These are phyloP conservation scores for Schizosaccharomyces versatilis DNA, from an alignment of 1,139 yeast species.

Conservation along the genomic window DNA sequence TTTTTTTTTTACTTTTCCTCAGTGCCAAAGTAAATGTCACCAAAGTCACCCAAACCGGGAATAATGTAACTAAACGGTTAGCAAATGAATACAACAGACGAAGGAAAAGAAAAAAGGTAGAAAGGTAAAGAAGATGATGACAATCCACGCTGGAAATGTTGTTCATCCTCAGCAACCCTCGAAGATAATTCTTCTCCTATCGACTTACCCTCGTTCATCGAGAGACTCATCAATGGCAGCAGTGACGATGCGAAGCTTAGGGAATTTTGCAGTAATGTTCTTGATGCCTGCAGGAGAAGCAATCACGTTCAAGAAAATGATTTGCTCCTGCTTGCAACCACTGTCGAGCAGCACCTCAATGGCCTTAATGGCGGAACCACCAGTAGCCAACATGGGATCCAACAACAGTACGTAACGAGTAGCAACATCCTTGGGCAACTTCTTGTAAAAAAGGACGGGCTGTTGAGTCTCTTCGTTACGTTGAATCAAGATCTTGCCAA, in stretches of 20 bases:
- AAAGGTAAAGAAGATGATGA: neutral
- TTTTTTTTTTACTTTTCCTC: neutral
- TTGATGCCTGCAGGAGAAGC: conserved; percentile 88
- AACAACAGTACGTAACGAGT: conserved; percentile 67
- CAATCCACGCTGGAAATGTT: too few species aligned
- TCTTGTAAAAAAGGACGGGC: conserved; percentile 48
- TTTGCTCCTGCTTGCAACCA: conserved; percentile 73
- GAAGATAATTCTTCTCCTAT: neutral
- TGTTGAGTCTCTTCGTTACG: conserved; percentile 79
- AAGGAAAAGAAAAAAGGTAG: neutral
- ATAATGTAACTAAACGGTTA: conserved; percentile 27
- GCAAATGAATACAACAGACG: neutral
- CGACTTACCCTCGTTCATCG: conserved; percentile 43
- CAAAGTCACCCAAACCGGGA: conserved; percentile 95
- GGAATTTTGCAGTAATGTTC: conserved; percentile 55
- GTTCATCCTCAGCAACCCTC: too few species aligned
- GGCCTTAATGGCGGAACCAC: conserved; percentile 95
- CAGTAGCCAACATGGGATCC: conserved; percentile 96
- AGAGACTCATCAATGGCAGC: conserved; percentile 78
- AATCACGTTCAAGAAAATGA: conserved; percentile 67
- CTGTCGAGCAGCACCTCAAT: conserved; percentile 67
- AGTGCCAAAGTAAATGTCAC: conserved; percentile 35
- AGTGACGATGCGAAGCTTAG: conserved; percentile 68
- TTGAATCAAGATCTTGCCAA: conserved; percentile 88
- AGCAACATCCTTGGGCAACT: conserved; percentile 68